Base-by-base conservation (phyloP, 2,329 filamentous ascomycete species). In the Rhynchosporium secalis region DNA sequence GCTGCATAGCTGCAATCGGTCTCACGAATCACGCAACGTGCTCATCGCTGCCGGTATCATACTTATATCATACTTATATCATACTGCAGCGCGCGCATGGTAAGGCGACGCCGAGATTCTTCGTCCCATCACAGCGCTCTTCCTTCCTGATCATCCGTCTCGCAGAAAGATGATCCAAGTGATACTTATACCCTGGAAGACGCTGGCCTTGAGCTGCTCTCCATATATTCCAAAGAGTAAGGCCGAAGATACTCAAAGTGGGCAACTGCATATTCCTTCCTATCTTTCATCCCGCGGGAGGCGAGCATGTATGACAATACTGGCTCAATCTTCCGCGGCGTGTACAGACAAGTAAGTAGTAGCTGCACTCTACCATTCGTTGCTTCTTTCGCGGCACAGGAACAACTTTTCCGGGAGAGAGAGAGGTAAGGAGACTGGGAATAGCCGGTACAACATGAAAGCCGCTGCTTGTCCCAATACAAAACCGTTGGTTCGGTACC, bases 21-120 rank as follows among this genome's bases (percentile, higher is more conserved):
- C 45, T 54, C 46, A 28, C 61, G 63, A 63, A 65, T 63, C 65
- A 64, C 59, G 61, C 63, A 65, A 67, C 61, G 56, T 64, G 61
- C 46, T 29, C 60, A 45, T 40, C 51, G 58, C 41, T 9, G 46
- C 56, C 29, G 40, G 33, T 36, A 36, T 36, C 2, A 36, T 20
- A 20, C 20, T 20, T 20, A 20, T 20, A 20, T 20, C 20, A 20
- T 20, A 20, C 20, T 43, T 31, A 29, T 20, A 59, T 58, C 29
- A 49, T 33, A 58, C 20, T 36, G 43, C 57, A 49, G 10, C 43
- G 38, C 46, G 31, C 20, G 56, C 47, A 56, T 46, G 31, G 38
- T 9, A 59, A 36, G 20, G 56, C 56, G 41, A 45, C 29, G 41
- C 54, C 54, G 40, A 56, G 54, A 45, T 36, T 9, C 40, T 45